Evolutionary conservation across 495 filamentous ascomycete genomes (phyloP), one percentile per base, ranked within the genome.

Genomic region (Staphylotrichum tortipilum): DNA sequence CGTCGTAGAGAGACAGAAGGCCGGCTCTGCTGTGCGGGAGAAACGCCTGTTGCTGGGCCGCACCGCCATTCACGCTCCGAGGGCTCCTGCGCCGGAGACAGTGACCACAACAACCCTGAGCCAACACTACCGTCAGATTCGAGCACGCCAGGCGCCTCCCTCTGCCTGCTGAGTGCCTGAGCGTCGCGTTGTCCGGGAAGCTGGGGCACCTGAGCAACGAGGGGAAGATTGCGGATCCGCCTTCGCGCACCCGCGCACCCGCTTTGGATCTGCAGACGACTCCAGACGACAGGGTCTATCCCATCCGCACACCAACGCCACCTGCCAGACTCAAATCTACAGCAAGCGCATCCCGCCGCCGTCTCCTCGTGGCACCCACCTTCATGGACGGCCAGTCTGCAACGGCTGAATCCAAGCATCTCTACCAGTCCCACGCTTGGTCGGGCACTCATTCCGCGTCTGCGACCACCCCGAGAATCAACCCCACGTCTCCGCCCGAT

Each of bases 351-450:
- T 34, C 33, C 19, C 52, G 47, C 48, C 44, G 53, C 39, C 52
- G 54, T 49, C 40, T 39, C 44, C 40, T 39, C 44, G 51, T 44
- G 34, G 41, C 64, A 58, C 54, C 56, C 65, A 67, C 57, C 66
- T 72, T 75, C 65, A 76, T 76, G 73, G 72, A 76, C 61, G 58
- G 66, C 60, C 69, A 66, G 66, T 64, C 72, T 54, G 65, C 68
- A 50, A 63, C 72, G 69, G 71, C 69, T 64, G 70, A 75, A 61
- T 61, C 72, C 42, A 71, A 73, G 62, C 71, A 75, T 71, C 66
- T 64, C 54, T 76, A 72, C 57, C 65, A 67, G 59, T 54, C 63
- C 49, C 63, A 66, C 47, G 56, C 61, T 57, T 73, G 71, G 70
- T 58, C 64, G 33, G 62, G 65, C 44, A 60, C 58, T 11, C 21